These are phyloP conservation scores for Jamesozyma piceae DNA, from an alignment of 805 yeast genomes.

Conservation along the genomic window DNA sequence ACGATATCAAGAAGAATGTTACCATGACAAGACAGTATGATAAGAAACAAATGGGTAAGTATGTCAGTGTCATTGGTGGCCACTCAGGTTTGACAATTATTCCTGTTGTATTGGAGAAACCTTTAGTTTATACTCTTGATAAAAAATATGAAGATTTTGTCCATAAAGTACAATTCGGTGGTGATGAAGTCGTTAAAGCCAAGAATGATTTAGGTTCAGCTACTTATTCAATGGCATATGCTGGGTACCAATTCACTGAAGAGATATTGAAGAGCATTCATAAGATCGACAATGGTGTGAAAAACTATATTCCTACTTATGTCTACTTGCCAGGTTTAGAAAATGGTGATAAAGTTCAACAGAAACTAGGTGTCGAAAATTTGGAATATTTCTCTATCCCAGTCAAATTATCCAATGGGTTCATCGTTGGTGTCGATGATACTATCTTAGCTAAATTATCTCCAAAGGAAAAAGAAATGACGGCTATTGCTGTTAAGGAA, in stretches of 20 bases:
- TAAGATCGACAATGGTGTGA: slow-evolving; percentile 14
- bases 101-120: slow-evolving; percentile 80
- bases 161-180: slow-evolving; percentile 90
- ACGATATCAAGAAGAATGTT: slow-evolving; percentile 34
- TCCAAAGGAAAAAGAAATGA: slow-evolving; percentile 43
- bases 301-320: slow-evolving; percentile 35
- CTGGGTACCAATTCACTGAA: slow-evolving; percentile 70
- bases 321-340: slow-evolving; percentile 47
- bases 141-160: slow-evolving; percentile 55
- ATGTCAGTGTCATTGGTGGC: slow-evolving; percentile 88
- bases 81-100: slow-evolving; percentile 96
- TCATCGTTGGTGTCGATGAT: slow-evolving; percentile 44
- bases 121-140: slow-evolving; percentile 44
- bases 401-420: slow-evolving; percentile 42
- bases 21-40: slow-evolving; percentile 1
- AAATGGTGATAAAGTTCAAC: slow-evolving; percentile 38
- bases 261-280: slow-evolving; percentile 38
- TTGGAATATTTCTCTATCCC: slow-evolving; percentile 54
- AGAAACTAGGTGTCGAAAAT: slow-evolving; percentile 27
- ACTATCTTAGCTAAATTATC: slow-evolving; percentile 39
- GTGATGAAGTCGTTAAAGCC: slow-evolving; percentile 91
- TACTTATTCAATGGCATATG: slow-evolving; percentile 87
- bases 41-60: slow-evolving; percentile 56
- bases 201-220: slow-evolving; percentile 92
- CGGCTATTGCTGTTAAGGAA: slow-evolving; percentile 45